phyloP scores from a whole-genome alignment of 805 yeast genomes.

The Wickerhamomyces hampshirensis region DNA sequence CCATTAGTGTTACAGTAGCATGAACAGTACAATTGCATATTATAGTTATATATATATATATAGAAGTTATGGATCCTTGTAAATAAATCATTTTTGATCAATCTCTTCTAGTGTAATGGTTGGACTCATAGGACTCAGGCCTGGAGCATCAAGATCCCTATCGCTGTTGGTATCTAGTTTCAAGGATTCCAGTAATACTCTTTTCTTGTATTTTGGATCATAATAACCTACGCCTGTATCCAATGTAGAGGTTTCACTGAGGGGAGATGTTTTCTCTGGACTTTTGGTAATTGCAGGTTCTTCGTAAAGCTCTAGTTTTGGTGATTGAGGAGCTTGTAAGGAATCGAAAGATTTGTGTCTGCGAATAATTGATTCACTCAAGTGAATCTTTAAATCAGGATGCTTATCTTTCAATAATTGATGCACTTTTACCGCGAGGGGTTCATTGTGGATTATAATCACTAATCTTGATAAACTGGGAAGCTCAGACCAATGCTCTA shows the following conservation, averaged over 20 bases:
- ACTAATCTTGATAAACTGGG: constrained; percentile 39
- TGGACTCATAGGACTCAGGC: constrained; percentile 17
- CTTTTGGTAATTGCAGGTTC: no score
- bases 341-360: constrained; percentile 26
- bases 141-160: not conserved
- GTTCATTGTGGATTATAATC: constrained; percentile 29
- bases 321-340: constrained; percentile 18
- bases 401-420: constrained; percentile 15
- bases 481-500: constrained; percentile 34
- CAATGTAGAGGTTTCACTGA: not conserved
- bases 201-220: constrained; percentile 2
- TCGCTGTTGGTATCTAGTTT: constrained; percentile 7
- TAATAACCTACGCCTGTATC: no score
- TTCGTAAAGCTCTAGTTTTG: constrained; percentile 15
- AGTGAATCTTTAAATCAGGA: constrained; percentile 24
- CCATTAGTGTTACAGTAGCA: constrained; percentile 13
- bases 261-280: constrained; percentile 10
- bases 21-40: not conserved
- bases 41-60: no score
- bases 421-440: constrained; percentile 21
- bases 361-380: constrained; percentile 30
- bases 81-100: constrained; percentile 2
- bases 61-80: not conserved
- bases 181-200: constrained; percentile 11
- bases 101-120: constrained; percentile 16